Base-by-base conservation (phyloP, 305 asterid genomes). In the Fraxinus latifolia region DNA sequence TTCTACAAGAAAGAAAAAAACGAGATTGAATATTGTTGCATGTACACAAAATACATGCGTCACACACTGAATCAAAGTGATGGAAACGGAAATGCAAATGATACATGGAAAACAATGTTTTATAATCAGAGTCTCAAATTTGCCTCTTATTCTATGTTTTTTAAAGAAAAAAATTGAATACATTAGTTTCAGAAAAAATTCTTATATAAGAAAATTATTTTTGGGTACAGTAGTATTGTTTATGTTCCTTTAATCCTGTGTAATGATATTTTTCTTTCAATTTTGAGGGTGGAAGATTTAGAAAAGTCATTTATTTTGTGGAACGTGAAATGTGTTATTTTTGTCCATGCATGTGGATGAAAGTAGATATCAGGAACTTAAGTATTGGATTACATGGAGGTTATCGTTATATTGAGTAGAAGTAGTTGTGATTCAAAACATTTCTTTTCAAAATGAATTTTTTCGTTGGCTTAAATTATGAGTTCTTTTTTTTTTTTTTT, bases 21-120 rank as follows among this genome's bases (percentile, higher is more conserved):
- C 1, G 19, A 70, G 74, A 12, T 67, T 27, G 11, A 65, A 65
- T 14, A 27, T 29, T 70, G 12, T 15, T 15, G 75, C 12, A 15
- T 29, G 42, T 68, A 70, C 34, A 67, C 19, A 67, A 7, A 60
- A 21, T 29, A 70, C 75, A 70, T 1, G 17, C 5, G 0, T 37
- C 23, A 31, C 39, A 68, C 36, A 68, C 74, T 12, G 12, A 27
- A 12, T 31, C 21, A 70, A 65, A 70, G 75, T 31, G 75, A 70
- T 70, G 74, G 39, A 68, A 25, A 27, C 14, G 74, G 74, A 68
- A 68, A 68, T 68, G 74, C 37, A 68, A 27, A 68, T 68, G 74
- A 68, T 29, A 29, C 37, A 5, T 3, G 42, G 5, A 31, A 31
- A 29, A 70, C 5, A 70, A 32, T 67, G 74, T 8, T 67, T 25